These are phyloP conservation scores for Candida sp. DNA, from an alignment of 1,139 yeast species.

Conservation along the genomic window DNA sequence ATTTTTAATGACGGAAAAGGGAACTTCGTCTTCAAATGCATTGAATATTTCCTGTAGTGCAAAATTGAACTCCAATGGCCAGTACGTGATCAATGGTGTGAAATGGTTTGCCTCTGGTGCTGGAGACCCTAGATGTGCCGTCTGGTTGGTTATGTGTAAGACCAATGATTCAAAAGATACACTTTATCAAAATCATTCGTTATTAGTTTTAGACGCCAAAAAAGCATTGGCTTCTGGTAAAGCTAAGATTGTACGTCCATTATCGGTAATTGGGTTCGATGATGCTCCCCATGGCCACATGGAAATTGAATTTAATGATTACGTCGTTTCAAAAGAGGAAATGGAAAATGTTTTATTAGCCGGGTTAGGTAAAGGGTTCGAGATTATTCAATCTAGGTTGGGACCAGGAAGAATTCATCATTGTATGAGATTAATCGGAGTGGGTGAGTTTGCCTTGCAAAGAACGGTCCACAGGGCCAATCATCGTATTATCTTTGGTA, in stretches of 20 bases:
- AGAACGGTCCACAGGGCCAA: constrained; percentile 55
- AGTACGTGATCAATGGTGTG: constrained; percentile 59
- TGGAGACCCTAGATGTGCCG: constrained; percentile 63
- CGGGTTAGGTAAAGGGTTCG: constrained; percentile 60
- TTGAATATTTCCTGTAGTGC: constrained; percentile 58
- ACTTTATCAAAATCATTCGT: constrained; percentile 55
- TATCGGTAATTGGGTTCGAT: constrained; percentile 60
- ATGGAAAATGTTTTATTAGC: constrained; percentile 41
- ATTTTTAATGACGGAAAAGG: constrained; percentile 69
- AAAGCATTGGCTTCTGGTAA: constrained; percentile 50
- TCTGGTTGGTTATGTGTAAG: constrained; percentile 69
- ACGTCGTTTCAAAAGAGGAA: constrained; percentile 44
- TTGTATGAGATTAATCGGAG: constrained; percentile 69
- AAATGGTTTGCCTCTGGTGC: constrained; percentile 82
- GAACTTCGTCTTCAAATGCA: constrained; percentile 66
- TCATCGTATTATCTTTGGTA: constrained; percentile 55
- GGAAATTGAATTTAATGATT: constrained; percentile 54
- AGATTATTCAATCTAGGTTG: constrained; percentile 64
- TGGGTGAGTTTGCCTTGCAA: constrained; percentile 58
- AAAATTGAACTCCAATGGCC: constrained; percentile 36
- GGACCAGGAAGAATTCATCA: constrained; percentile 78
- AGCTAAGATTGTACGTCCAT: constrained; percentile 52
- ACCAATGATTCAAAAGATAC: constrained; percentile 36
- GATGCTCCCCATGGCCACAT: constrained; percentile 78
- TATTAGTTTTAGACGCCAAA: constrained; percentile 55